phyloP scores from a whole-genome alignment of 2,329 filamentous ascomycete genomes.

The Beauveria australis region DNA sequence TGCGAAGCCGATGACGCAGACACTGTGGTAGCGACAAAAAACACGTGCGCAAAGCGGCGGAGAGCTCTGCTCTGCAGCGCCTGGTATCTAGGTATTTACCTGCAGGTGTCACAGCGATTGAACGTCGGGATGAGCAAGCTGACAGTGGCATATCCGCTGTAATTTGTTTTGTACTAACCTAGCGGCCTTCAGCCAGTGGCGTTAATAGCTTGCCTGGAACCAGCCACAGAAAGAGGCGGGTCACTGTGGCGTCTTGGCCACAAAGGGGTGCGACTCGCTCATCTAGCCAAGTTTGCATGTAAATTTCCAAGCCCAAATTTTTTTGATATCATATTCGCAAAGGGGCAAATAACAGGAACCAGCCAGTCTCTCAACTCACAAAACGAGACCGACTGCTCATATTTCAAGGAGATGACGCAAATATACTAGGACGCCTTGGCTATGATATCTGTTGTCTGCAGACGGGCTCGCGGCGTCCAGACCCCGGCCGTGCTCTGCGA shows the following conservation, averaged over 20 bases:
- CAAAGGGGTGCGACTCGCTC: not conserved
- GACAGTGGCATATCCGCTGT: not conserved
- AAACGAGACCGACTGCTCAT: not conserved
- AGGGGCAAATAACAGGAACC: not conserved
- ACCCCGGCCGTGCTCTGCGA: not conserved
- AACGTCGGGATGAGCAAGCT: not conserved
- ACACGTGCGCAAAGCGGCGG: not conserved
- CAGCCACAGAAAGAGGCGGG: constrained; percentile 1
- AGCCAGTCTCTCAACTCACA: not conserved
- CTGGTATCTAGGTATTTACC: not conserved
- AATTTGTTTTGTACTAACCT: not conserved
- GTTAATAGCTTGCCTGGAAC: not conserved
- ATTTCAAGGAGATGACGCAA: not conserved
- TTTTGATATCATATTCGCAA: not conserved
- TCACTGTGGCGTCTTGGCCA: not conserved
- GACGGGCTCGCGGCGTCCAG: not conserved
- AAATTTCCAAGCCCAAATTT: not conserved
- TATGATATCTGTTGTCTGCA: constrained; percentile 6
- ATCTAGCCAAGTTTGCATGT: not conserved
- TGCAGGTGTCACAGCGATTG: not conserved
- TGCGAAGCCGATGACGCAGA: constrained; percentile 4
- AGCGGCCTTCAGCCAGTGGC: not conserved
- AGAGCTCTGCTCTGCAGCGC: not conserved
- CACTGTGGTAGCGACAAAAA: not conserved
- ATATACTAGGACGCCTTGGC: not conserved